Conservation (phyloP, 805 yeast species). For the Yamadazyma akitaensis region DNA sequence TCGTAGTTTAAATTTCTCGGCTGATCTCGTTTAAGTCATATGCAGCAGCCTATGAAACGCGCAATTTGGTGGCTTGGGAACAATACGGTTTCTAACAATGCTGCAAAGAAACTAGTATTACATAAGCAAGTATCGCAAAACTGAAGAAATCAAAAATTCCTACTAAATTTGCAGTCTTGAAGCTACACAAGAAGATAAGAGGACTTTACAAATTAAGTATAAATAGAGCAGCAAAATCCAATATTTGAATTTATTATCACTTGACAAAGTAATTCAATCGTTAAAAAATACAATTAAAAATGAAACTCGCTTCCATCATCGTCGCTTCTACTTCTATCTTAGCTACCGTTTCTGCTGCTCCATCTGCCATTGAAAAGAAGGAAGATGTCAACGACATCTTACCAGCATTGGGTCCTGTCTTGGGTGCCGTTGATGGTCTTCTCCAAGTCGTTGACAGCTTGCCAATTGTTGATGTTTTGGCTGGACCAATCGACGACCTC, state of each 20-base stretch:
- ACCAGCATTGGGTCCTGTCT: slow-evolving; percentile 7
- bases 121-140: neutral
- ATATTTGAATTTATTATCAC: neutral
- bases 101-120: neutral
- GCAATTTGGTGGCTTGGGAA: neutral
- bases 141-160: neutral
- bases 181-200: neutral
- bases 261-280: neutral
- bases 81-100: neutral
- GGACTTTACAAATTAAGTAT: neutral
- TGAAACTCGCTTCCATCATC: slow-evolving; percentile 11
- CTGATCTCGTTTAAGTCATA: neutral
- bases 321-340: slow-evolving; percentile 4
- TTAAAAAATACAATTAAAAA: neutral
- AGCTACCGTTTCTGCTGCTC: slow-evolving; percentile 9
- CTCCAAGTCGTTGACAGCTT: slow-evolving; percentile 2
- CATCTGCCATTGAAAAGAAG: slow-evolving; percentile 12
- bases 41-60: neutral
- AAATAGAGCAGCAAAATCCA: neutral
- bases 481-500: slow-evolving; percentile 9
- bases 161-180: neutral
- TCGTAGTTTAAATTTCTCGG: neutral
- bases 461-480: slow-evolving; percentile 12
- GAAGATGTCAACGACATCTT: slow-evolving; percentile 5
- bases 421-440: slow-evolving; percentile 7